Evolutionary conservation across 2,329 filamentous ascomycete genomes (phyloP), one percentile per base, ranked within the genome.

Genomic region (Arthrobotrys entomopaga): DNA sequence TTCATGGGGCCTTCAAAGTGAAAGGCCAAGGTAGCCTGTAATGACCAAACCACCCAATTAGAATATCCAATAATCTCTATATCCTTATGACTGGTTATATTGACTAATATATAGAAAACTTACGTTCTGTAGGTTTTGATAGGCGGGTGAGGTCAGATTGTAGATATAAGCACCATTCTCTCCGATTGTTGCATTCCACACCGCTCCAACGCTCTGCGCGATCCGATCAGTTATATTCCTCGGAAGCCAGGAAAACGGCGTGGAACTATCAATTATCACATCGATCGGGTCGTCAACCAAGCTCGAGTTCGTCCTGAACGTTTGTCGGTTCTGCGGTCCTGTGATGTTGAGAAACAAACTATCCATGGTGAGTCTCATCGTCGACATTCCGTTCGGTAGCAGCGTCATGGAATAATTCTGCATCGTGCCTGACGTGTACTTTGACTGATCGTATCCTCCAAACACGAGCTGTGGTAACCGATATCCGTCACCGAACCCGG

Each of bases 391-490:
- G 13, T 48, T 67, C 1, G 16, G 43, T 8, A 57, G 16, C 5
- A 61, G 7, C 1, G 40, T 34, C 70, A 74, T 74, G 15, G 49
- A 22, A 40, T 74, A 52, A 22, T 67, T 74, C n/a, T 74, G 70
- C 13, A 26, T 52, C 26, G 70, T 63, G 3, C 63, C 57, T 3
- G 70, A 50, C 2, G 67, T 19, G 26, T 67, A 74, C 49, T 74
- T 67, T 16, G 70, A 57, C 49, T 19, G 42, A 43, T 74, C 70
- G 38, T 74, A 74, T 22, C 70, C 70, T 42, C 70, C 70, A 59
- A 74, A 74, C 10, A 74, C 42, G n/a, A 74, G 16, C 34, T 74
- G 63, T 22, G 70, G 63, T 29, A 59, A 19, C 16, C 63, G 29
- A 15, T 42, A 34, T 4, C 70, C 63, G 22, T 74, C 50, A 10